A percentile compares a stretch with the other conserved stretches of the same genome.
phyloP scores from a whole-genome alignment of 495 filamentous ascomycete species.

The Elasticomyces elasticus region DNA sequence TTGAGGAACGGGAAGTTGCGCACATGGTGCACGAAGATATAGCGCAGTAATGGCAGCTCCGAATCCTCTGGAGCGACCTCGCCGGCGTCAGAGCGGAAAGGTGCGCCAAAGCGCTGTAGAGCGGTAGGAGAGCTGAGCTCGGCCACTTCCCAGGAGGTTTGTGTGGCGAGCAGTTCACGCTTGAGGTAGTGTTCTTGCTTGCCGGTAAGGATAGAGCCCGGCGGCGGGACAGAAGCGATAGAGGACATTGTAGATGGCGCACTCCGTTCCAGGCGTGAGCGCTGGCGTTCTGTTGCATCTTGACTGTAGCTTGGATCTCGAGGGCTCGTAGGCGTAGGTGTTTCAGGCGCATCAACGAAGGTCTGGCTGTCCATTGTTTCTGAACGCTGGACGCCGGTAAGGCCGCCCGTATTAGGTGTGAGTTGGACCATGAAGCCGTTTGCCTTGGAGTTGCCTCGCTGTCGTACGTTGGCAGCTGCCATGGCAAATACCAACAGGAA shows the following conservation, averaged over 20 bases:
- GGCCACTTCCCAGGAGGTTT: conserved; percentile 77
- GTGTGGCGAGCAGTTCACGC: conserved; percentile 81
- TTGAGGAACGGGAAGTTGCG: conserved; percentile 96
- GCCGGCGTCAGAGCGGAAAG: conserved; percentile 82
- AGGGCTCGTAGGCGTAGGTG: too few relatives aligned
- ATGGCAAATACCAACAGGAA: neutral
- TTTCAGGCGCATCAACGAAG: conserved; percentile 14
- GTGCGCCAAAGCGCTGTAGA: conserved; percentile 87
- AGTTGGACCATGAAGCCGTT: conserved; percentile 12
- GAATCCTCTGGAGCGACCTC: conserved; percentile 90
- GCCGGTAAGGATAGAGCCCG: conserved; percentile 62
- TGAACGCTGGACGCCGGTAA: neutral
- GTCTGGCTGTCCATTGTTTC: conserved; percentile 17
- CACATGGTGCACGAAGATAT: conserved; percentile 96
- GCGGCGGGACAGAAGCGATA: conserved; percentile 31
- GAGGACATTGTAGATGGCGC: conserved; percentile 17
- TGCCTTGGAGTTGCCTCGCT: conserved; percentile 2
- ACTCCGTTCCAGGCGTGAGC: conserved; percentile 12
- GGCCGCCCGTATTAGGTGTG: neutral
- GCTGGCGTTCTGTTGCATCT: neutral
- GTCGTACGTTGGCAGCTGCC: neutral
- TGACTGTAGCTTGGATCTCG: neutral
- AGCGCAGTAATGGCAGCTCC: conserved; percentile 84
- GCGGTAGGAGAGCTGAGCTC: conserved; percentile 92
- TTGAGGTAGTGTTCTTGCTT: conserved; percentile 99